Evolutionary conservation across 1,284 basidiomycete species (phyloP).

Genomic region (Cerioporus squamosus): DNA sequence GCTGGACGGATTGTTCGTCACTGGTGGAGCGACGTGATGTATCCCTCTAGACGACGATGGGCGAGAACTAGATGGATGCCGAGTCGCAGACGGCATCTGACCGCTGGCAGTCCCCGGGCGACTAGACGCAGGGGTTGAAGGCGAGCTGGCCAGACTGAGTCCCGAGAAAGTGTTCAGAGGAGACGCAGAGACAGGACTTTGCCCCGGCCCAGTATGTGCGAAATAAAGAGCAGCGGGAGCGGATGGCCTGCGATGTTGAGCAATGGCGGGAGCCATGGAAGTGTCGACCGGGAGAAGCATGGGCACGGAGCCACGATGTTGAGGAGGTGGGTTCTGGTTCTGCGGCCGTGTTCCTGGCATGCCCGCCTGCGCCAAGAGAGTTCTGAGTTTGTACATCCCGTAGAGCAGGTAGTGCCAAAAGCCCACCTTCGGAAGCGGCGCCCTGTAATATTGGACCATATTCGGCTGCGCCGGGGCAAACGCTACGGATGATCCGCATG

Average conservation of each 20-base stretch:
- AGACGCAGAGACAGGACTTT: slow-evolving; percentile 12
- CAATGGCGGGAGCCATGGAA: slow-evolving; percentile 1
- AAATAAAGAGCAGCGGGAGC: slow-evolving; percentile 5
- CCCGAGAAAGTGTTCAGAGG: slow-evolving; percentile 14
- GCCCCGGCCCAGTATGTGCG: not conserved
- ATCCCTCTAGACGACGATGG: slow-evolving; percentile 1
- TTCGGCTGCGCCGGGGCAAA: no score
- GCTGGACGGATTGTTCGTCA: not conserved
- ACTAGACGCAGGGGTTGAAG: slow-evolving; percentile 8
- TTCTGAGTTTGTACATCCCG: no score
- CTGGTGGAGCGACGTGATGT: slow-evolving; percentile 1
- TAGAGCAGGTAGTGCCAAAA: no score
- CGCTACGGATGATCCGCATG: no score
- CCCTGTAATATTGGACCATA: no score
- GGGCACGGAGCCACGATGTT: slow-evolving; percentile 4
- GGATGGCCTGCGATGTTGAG: slow-evolving; percentile 13
- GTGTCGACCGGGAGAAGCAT: slow-evolving; percentile 4
- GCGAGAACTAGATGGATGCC: not conserved
- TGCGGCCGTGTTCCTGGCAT: not conserved
- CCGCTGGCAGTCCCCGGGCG: slow-evolving; percentile 9
- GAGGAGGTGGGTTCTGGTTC: not conserved
- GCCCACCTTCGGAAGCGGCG: no score
- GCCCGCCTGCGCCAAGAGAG: no score
- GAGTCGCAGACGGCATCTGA: not conserved
- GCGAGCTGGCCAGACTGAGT: slow-evolving; percentile 10